Evolutionary conservation across 305 asterid species (phyloP).

Genomic region (Caryopteris hybrid): DNA sequence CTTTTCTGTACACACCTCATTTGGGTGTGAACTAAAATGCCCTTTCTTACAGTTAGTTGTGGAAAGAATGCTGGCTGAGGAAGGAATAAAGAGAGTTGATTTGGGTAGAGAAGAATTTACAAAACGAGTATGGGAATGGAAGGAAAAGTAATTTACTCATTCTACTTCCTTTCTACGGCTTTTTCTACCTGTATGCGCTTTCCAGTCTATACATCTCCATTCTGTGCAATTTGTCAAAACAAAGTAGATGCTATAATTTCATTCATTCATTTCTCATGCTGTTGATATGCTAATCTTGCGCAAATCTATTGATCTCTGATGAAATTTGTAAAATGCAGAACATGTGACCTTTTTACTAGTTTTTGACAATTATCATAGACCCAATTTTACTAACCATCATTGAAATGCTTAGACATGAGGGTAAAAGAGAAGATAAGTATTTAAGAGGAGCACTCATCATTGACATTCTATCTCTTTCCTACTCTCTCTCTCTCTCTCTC

Average conservation of each 20-base stretch:
- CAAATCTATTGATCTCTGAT: background rate
- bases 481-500: background rate
- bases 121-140: slow-evolving; percentile 96
- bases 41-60: slow-evolving; percentile 79
- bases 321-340: background rate
- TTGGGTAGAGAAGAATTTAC: slow-evolving; percentile 91
- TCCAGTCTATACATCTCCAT: background rate
- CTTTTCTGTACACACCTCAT: slow-evolving; percentile 10
- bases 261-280: background rate
- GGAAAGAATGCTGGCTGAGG: slow-evolving; percentile 92
- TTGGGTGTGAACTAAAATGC: slow-evolving; percentile 20
- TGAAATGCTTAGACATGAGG: background rate
- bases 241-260: background rate
- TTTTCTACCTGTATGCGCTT: background rate
- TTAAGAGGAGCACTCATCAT: background rate
- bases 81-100: slow-evolving; percentile 88
- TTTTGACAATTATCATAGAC: background rate
- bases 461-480: background rate
- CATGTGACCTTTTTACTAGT: background rate
- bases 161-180: slow-evolving; percentile 12
- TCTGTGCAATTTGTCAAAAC: background rate
- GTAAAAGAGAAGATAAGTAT: background rate
- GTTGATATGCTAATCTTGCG: background rate
- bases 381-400: background rate
- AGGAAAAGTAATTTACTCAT: slow-evolving; percentile 69